A percentile compares a stretch with the other conserved stretches of the same genome.
These are phyloP conservation scores for Hypholoma fasciculare DNA, from an alignment of 768 basidiomycete species.

Conservation along the genomic window DNA sequence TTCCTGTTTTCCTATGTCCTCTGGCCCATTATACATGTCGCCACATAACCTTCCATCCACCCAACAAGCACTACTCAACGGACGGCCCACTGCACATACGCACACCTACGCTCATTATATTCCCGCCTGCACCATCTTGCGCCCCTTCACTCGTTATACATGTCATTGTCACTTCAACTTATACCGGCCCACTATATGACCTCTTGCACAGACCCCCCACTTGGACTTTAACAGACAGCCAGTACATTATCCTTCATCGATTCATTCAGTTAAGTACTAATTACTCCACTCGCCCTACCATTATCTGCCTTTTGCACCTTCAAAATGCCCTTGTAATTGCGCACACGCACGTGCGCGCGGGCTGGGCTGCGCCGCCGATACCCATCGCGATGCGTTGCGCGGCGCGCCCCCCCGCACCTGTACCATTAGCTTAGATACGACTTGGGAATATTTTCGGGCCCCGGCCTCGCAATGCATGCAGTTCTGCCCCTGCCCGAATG, in stretches of 20 bases:
- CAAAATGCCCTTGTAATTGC: not conserved
- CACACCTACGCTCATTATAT: conserved; percentile 2
- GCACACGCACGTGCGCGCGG: not conserved
- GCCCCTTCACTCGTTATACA: not conserved
- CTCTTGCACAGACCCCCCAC: not conserved
- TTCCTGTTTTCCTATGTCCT: not conserved
- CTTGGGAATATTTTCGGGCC: too few relatives aligned
- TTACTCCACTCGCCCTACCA: not conserved
- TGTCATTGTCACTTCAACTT: not conserved
- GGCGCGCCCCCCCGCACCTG: too few relatives aligned
- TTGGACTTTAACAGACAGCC: conserved; percentile 5
- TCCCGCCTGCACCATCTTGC: not conserved
- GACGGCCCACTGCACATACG: not conserved
- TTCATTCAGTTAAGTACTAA: not conserved
- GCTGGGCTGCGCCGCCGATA: too few relatives aligned
- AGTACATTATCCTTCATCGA: not conserved
- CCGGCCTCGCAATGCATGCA: too few relatives aligned
- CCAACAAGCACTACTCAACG: not conserved
- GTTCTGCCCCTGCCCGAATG: too few relatives aligned
- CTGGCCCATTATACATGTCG: not conserved
- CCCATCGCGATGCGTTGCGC: too few relatives aligned
- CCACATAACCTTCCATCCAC: not conserved
- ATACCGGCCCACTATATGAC: not conserved
- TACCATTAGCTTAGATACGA: too few relatives aligned
- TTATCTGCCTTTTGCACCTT: not conserved